Base-by-base conservation (phyloP, 2,329 filamentous ascomycete species). In the Curvularia sp. region DNA sequence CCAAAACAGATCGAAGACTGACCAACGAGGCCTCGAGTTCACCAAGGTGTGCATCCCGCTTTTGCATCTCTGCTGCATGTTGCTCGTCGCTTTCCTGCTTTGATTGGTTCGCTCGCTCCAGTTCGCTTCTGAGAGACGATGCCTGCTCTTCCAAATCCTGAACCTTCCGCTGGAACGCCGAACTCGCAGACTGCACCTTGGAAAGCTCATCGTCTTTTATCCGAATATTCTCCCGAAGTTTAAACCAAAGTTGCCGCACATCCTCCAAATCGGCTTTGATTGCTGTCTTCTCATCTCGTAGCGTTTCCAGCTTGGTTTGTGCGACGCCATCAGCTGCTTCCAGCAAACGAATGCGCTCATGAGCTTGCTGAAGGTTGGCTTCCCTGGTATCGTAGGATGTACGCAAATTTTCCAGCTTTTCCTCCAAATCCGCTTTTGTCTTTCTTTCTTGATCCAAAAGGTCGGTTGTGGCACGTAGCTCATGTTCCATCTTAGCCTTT, bases 1-100 rank as follows among this genome's bases (percentile, higher is more conserved):
- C 55, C 21, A 72, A 41, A 1, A 58, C 53, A 12, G 59, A 57
- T 19, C 59, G 63, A 2, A 72, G 63, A 27, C 51, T 55, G 9
- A 56, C 30, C 38, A 72, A 59, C 18, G 72, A 63, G 4, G 63
- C 34, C 47, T 70, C 64, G 7, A 73, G 62, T 32, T 70, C 65
- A n/a, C 52, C 62, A n/a, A 72, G 64, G 12, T 71, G 61, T 27
- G 59, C 63, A 9, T 55, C 61, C 46, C 64, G 69, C n/a, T 61
- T 56, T 21, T 49, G 55, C 3, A 61, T 23, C 5, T 68, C 61
- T 12, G 49, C 55, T 6, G 57, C 47, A 3, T 68, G 56, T 9
- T 55, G 59, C 4, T 49, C 21, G 25, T 72, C 64, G 3, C 46
- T 49, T 23, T 63, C 61, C 12, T 48, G 50, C 45, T 69, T 71